Percentiles rank a stretch among this genome's conserved stretches.
Conservation (phyloP, 441 rosid genomes). For the Capsella rubella region DNA sequence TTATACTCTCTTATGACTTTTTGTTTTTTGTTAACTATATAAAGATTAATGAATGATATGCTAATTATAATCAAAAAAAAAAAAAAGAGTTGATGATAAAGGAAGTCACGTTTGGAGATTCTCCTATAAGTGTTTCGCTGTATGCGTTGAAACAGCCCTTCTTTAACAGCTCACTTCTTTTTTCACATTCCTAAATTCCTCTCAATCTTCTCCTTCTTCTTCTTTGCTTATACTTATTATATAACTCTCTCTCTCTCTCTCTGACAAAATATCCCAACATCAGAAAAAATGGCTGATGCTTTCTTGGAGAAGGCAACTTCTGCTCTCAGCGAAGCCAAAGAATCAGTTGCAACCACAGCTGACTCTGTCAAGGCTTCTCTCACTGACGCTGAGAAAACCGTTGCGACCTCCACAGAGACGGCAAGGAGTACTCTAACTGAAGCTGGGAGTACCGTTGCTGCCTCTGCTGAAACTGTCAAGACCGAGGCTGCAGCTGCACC, state of each 20-base stretch:
- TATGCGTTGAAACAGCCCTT: constrained; percentile 43
- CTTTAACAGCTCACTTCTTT: constrained; percentile 43
- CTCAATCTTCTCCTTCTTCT: constrained; percentile 18
- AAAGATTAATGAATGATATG: not conserved
- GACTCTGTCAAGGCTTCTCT: constrained; percentile 11
- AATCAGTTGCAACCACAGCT: constrained; percentile 33
- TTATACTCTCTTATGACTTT: constrained; percentile 8
- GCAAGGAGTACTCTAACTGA: constrained; percentile 26
- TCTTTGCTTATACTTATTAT: constrained; percentile 10
- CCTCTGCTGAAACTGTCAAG: constrained; percentile 36
- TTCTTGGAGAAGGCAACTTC: constrained; percentile 39
- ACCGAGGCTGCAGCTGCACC: constrained; percentile 26
- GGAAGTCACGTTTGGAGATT: constrained; percentile 46
- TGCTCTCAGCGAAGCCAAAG: constrained; percentile 36
- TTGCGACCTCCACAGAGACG: constrained; percentile 31
- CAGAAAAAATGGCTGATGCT: constrained; percentile 28
- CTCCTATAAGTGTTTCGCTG: constrained; percentile 41
- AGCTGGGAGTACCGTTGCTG: constrained; percentile 8
- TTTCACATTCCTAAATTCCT: constrained; percentile 40
- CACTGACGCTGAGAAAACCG: constrained; percentile 23
- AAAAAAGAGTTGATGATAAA: constrained; percentile 24
- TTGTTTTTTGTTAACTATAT: not conserved
- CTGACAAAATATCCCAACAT: constrained; percentile 21
- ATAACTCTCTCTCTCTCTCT: constrained; percentile 35
- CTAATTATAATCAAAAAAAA: constrained; percentile 17